Conservation (phyloP, 805 yeast species). For the Pichia gijzeniarum region DNA sequence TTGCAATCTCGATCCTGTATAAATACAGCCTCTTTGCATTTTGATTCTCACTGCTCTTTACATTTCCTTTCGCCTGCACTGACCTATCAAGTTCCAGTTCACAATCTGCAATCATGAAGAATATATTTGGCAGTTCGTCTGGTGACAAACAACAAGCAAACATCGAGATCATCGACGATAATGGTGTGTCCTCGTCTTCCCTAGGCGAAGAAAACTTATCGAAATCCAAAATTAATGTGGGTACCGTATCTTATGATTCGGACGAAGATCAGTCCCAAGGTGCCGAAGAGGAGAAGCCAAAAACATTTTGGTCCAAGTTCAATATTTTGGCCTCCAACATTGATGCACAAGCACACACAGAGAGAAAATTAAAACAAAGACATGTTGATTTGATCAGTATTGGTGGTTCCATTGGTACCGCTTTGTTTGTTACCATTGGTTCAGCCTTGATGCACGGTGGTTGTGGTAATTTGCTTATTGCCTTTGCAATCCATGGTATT, state of each 20-base stretch:
- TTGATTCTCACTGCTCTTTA: too few relatives aligned
- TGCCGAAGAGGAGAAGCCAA: background rate
- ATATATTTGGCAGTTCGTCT: too few relatives aligned
- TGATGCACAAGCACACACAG: conserved; percentile 12
- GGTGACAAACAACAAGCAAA: too few relatives aligned
- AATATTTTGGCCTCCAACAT: background rate
- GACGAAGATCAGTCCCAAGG: background rate
- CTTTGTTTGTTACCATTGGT: conserved; percentile 69
- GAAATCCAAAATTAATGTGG: background rate
- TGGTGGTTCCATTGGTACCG: conserved; percentile 81
- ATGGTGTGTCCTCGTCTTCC: too few relatives aligned
- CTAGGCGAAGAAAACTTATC: too few relatives aligned
- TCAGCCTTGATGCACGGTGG: conserved; percentile 60
- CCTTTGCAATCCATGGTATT: conserved; percentile 58
- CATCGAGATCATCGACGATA: too few relatives aligned
- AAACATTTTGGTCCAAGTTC: background rate
- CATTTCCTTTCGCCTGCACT: too few relatives aligned
- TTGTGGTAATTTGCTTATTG: conserved; percentile 59
- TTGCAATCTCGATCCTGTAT: too few relatives aligned
- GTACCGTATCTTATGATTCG: background rate
- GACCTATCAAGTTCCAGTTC: too few relatives aligned
- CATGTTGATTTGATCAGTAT: conserved; percentile 76
- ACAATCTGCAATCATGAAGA: too few relatives aligned
- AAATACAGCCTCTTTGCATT: too few relatives aligned
- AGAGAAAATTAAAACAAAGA: conserved; percentile 51